Evolutionary conservation across 805 yeast species (phyloP), one percentile per base, ranked within the genome.

Genomic region (Cyberlindnera maritima): DNA sequence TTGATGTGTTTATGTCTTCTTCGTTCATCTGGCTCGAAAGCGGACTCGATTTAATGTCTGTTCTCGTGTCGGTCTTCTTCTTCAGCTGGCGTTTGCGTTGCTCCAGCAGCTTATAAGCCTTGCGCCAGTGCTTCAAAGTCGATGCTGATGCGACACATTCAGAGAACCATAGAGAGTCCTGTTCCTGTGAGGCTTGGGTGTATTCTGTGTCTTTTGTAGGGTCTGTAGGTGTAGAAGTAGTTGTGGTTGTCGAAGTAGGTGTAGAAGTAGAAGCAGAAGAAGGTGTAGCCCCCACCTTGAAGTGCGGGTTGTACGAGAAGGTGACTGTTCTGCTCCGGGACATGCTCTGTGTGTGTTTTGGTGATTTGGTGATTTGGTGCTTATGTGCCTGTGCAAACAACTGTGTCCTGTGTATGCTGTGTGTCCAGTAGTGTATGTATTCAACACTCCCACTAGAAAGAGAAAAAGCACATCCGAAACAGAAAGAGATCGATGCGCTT

Each of bases 81-180:
- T 59, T 56, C 28, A 61, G 36, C 44, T 47, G 52, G 43, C 60
- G 55, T 52, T 54, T 60, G 38, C 53, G 49, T 35, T 48, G 58
- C 45, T 59, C 68, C 33, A 62, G 45, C 17, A 54, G 55, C 35
- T 60, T 64, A 50, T 59, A 62, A 5, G 61, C 46, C 29, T 47
- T 47, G 29, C 60, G 52, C 60, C 63, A 63, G 11, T 47, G 41
- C 38, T 48, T 57, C 18, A 60, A 41, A 1, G 46, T 21, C 20
- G 41, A 41, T 11, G 51, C 52, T 12, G 49, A 43, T 36, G 40
- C 56, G 33, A 40, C 23, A 0, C 57, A 56, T 8, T 54, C 50
- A 13, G 47, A 36, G 13, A 17, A 26, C 62, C 63, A 60, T 36
- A 48, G 36, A 7, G 12, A 15, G 35, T 58, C 61, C 2, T 39